Percentiles rank a stretch among this genome's conserved stretches.
phyloP scores from a whole-genome alignment of 108 stramenopile genomes.

The Nitzschia palea region DNA sequence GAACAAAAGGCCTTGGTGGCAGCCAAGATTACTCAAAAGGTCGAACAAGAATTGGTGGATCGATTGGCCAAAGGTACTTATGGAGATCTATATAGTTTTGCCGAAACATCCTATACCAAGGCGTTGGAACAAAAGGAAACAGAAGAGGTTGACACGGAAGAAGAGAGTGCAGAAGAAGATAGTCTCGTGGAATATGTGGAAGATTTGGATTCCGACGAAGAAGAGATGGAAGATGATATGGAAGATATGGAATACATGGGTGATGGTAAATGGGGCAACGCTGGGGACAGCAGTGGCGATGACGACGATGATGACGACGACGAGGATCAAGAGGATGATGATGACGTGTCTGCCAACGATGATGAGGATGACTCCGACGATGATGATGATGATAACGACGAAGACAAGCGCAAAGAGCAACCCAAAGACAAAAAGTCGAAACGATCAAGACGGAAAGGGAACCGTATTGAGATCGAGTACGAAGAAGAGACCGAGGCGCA shows the following conservation, averaged over 20 bases:
- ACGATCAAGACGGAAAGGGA: slow-evolving; percentile 44
- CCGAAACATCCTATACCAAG: slow-evolving; percentile 82
- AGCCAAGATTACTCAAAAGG: slow-evolving; percentile 87
- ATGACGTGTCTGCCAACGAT: slow-evolving; percentile 24
- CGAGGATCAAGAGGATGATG: slow-evolving; percentile 40
- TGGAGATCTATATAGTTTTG: slow-evolving; percentile 98
- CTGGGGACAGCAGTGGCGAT: slow-evolving; percentile 31
- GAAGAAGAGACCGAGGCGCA: slow-evolving; percentile 81
- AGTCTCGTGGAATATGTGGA: slow-evolving; percentile 77
- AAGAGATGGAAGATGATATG: slow-evolving; percentile 71
- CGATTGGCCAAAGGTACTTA: slow-evolving; percentile 93
- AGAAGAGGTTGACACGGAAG: slow-evolving; percentile 72
- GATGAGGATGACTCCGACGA: slow-evolving; percentile 26
- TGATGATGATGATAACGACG: slow-evolving; percentile 18
- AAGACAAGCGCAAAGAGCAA: slow-evolving; percentile 10
- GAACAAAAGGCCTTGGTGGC: slow-evolving; percentile 94
- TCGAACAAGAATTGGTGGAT: slow-evolving; percentile 95
- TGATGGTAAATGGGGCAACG: slow-evolving; percentile 59
- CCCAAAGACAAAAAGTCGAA: slow-evolving; percentile 28
- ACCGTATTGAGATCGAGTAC: slow-evolving; percentile 82
- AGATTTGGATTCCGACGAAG: slow-evolving; percentile 81
- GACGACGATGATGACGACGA: slow-evolving; percentile 46
- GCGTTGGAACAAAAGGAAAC: slow-evolving; percentile 71
- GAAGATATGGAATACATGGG: slow-evolving; percentile 79
- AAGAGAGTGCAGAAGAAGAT: slow-evolving; percentile 57